Evolutionary conservation across 129 eudicot species (phyloP), one percentile per base, ranked within the genome.

Genomic region (Logfia minima): DNA sequence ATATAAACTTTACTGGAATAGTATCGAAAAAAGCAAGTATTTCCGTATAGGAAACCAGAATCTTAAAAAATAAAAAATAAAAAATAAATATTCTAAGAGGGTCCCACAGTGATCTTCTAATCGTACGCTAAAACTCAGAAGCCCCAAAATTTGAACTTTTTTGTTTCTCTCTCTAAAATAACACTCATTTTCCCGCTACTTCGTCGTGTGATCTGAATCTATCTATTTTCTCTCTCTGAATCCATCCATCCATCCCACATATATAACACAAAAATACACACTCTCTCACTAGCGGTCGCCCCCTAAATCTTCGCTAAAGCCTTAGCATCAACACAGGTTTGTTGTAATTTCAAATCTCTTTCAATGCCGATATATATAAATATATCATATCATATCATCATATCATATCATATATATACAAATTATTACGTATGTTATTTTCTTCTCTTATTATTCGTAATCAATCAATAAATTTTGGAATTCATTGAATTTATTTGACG

Each of bases 231-330:
- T 71, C 75, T 32, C 66, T 72, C 48, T 37, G 58, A 73, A 73
- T 73, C 32, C 55, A 45, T 8, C 53, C n/a, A n/a, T n/a, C 53
- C 53, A 9, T 39, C 43, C 37, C 37, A 34, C 6, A 70, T 45
- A 58, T 28, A 10, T 64, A 65, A 29, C 3, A 3, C 34, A 6
- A 4, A 19, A n/a, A 2, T 4, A 21, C 65, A n/a, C 65, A 19
- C 29, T 21, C 66, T 2, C 29, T 7, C 23, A 45, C 64, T 39
- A 11, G 76, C 55, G n/a, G 72, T 73, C 79, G 45, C 39, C 39
- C 59, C 83, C 83, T 80, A 80, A 72, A 72, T 80, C 83, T 65
- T 43, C 83, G 83, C 74, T 64, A 52, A 72, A 80, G 68, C 83
- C 83, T 79, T 80, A 73, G 41, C 78, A 70, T 23, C 39, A 63